Evolutionary conservation across 495 filamentous ascomycete genomes (phyloP).

Genomic region (Talaromyces nanjingensis): DNA sequence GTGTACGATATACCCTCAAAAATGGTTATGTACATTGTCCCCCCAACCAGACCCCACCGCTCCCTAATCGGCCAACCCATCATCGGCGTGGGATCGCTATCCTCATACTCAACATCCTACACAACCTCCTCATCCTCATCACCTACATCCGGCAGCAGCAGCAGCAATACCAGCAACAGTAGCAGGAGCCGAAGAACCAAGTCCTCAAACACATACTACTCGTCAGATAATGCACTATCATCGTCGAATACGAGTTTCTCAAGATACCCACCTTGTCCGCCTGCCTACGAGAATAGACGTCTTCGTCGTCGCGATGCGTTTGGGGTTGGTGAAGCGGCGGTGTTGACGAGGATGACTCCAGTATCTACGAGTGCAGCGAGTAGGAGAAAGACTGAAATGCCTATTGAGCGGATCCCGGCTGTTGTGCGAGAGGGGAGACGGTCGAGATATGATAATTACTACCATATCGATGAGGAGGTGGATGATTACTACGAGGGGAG

Average conservation of each 20-base stretch:
- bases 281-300: constrained; percentile 1
- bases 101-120: not conserved
- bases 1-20: not conserved
- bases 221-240: not conserved
- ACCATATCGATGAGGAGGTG: not conserved
- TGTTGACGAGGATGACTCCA: not conserved
- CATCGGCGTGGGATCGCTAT: constrained; percentile 4
- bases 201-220: not conserved
- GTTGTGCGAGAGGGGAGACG: not conserved
- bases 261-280: constrained; percentile 1
- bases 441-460: not conserved
- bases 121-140: not conserved
- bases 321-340: not conserved
- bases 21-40: constrained; percentile 10
- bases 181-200: not conserved
- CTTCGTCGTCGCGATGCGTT: constrained; percentile 1
- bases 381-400: not conserved
- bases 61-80: constrained; percentile 8
- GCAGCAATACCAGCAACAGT: not conserved
- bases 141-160: not conserved
- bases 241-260: not conserved
- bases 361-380: too few species aligned
- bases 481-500: not conserved
- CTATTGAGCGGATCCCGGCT: constrained; percentile 8
- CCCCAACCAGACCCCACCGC: constrained; percentile 2